phyloP scores from a whole-genome alignment of 306 rosid genomes.

The Fagus sylvatica region DNA sequence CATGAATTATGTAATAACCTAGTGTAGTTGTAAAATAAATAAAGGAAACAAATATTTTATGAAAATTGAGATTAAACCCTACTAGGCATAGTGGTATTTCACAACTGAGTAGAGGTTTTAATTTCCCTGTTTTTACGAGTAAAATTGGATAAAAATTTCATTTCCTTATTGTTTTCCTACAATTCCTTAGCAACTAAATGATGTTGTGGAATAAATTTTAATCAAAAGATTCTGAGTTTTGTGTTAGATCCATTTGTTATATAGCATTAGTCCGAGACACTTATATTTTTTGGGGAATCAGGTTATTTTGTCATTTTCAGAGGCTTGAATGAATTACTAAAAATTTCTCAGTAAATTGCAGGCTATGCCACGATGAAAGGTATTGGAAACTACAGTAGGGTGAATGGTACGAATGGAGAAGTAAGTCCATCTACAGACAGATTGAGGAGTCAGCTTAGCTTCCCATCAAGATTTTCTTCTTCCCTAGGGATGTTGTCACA shows the following conservation, averaged over 20 bases:
- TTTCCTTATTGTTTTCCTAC: neutral
- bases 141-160: neutral
- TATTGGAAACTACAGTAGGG: slow-evolving; percentile 38
- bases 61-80: neutral
- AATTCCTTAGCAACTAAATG: neutral
- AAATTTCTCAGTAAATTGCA: slow-evolving; percentile 33
- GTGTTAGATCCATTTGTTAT: neutral
- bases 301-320: neutral
- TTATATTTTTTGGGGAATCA: neutral
- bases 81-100: neutral
- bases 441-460: slow-evolving; percentile 58
- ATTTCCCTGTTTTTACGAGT: neutral
- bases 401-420: slow-evolving; percentile 39
- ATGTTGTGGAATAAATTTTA: neutral
- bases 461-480: slow-evolving; percentile 51
- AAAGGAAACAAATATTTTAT: too few species aligned
- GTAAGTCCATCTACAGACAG: slow-evolving; percentile 46
- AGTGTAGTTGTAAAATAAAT: too few species aligned
- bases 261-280: neutral
- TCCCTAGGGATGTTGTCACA: slow-evolving; percentile 65
- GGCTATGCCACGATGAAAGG: slow-evolving; percentile 52
- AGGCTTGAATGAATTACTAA: slow-evolving; percentile 13
- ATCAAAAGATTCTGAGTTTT: neutral
- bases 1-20: too few species aligned
- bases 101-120: neutral